Conservation (phyloP, 805 yeast genomes). For the Candida ponderosae region DNA sequence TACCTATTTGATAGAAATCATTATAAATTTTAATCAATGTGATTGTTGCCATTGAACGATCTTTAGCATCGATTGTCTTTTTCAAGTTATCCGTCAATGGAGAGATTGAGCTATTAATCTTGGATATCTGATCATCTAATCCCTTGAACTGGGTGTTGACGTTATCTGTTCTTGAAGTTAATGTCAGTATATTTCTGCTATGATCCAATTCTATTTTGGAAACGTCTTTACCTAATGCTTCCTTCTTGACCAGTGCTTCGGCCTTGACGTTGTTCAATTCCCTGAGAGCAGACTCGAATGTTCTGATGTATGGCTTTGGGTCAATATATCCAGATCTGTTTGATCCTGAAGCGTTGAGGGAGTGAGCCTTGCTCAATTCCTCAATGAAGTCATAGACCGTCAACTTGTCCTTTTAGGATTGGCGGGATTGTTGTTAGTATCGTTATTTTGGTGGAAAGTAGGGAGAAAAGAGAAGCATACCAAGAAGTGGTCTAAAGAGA, state of each 20-base stretch:
- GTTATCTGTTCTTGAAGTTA: slow-evolving; percentile 39
- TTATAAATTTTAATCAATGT: slow-evolving; percentile 71
- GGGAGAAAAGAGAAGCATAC: slow-evolving; percentile 9
- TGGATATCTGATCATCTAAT: slow-evolving; percentile 45
- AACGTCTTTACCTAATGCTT: slow-evolving; percentile 47
- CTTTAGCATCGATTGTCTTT: slow-evolving; percentile 62
- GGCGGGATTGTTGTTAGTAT: not conserved
- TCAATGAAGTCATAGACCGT: slow-evolving; percentile 78
- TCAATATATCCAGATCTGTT: slow-evolving; percentile 35
- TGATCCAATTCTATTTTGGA: slow-evolving; percentile 58
- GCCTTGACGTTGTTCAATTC: slow-evolving; percentile 57
- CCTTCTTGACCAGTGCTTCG: slow-evolving; percentile 45
- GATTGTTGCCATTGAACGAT: slow-evolving; percentile 63
- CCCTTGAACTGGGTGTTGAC: slow-evolving; percentile 40
- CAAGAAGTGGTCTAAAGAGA: slow-evolving; percentile 55
- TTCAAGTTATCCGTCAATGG: slow-evolving; percentile 67
- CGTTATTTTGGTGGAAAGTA: not conserved
- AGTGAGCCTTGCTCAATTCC: slow-evolving; percentile 63
- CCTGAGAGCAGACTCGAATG: slow-evolving; percentile 78
- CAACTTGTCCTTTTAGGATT: slow-evolving; percentile 36
- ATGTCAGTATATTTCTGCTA: slow-evolving; percentile 52
- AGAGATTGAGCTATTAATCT: slow-evolving; percentile 50
- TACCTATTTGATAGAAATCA: slow-evolving; percentile 47
- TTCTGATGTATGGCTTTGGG: slow-evolving; percentile 90
- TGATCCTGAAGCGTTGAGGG: slow-evolving; percentile 38